These are phyloP conservation scores for Ustilago vetiveriae DNA, from an alignment of 1,284 basidiomycete species.

Conservation along the genomic window DNA sequence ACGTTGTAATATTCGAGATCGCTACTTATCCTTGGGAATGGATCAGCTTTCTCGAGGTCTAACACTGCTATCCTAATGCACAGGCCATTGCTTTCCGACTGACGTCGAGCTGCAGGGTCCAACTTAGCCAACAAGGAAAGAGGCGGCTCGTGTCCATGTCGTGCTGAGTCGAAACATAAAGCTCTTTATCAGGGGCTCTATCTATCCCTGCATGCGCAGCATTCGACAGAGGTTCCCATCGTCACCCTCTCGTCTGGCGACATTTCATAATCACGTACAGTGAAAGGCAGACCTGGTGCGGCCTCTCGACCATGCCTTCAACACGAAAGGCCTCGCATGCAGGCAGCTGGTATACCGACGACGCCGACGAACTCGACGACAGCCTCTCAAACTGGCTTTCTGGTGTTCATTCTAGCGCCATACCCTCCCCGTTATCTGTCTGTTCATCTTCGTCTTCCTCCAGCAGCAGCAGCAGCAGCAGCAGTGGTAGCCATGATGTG, in stretches of 20 bases:
- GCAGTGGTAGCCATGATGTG: constrained; percentile 31
- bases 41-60: no score
- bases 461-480: background rate
- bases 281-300: background rate
- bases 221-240: no score
- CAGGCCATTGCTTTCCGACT: constrained; percentile 1
- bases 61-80: no score
- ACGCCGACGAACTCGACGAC: constrained; percentile 70
- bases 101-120: constrained; percentile 43
- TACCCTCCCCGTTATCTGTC: constrained; percentile 20
- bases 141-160: background rate
- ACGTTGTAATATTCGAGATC: no score
- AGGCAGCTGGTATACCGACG: constrained; percentile 85
- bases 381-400: constrained; percentile 37
- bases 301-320: constrained; percentile 17
- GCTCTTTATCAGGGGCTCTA: no score
- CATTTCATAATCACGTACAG: background rate
- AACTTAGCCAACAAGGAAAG: no score
- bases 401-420: constrained; percentile 2
- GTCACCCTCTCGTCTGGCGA: no score
- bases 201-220: no score
- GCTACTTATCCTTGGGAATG: no score
- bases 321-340: constrained; percentile 79
- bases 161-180: background rate
- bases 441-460: constrained; percentile 1